Percentiles rank a stretch among this genome's conserved stretches.
Evolutionary conservation across 1,284 basidiomycete species (phyloP).

Genomic region (Quambalaria eucalypti): DNA sequence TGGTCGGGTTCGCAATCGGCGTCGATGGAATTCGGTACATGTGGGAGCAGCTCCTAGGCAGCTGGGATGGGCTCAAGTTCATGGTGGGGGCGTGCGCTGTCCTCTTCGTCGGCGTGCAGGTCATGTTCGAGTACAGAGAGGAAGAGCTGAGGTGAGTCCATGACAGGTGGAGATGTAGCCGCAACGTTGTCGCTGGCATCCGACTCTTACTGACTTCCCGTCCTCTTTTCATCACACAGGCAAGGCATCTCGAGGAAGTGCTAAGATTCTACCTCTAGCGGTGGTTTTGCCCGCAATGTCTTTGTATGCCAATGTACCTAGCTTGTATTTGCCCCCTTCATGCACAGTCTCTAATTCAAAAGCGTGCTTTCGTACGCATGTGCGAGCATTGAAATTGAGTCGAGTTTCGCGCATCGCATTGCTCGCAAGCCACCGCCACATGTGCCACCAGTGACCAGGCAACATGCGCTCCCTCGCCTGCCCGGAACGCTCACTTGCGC

Average conservation of each 20-base stretch:
- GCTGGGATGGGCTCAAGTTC: constrained; percentile 64
- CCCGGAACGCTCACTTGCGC: no score
- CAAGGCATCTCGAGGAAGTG: background rate
- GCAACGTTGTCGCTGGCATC: background rate
- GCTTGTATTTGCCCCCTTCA: no score
- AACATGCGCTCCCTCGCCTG: no score
- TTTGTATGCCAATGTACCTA: no score
- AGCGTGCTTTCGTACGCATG: no score
- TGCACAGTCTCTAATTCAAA: background rate
- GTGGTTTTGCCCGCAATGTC: no score
- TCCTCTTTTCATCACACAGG: background rate
- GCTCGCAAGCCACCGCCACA: no score
- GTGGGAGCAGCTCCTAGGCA: constrained; percentile 59
- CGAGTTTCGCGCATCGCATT: no score
- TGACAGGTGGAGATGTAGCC: background rate
- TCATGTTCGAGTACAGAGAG: constrained; percentile 65
- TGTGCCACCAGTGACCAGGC: no score
- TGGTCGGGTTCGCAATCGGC: constrained; percentile 90
- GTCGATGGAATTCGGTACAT: constrained; percentile 71
- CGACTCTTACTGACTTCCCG: background rate
- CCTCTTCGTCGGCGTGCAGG: constrained; percentile 72
- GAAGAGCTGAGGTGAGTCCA: constrained; percentile 5
- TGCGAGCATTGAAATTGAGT: no score
- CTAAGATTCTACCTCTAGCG: background rate
- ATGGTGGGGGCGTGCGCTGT: constrained; percentile 58